These are phyloP conservation scores for Oryza meyeriana DNA, from an alignment of 176 grass and related monocot species.

Conservation along the genomic window DNA sequence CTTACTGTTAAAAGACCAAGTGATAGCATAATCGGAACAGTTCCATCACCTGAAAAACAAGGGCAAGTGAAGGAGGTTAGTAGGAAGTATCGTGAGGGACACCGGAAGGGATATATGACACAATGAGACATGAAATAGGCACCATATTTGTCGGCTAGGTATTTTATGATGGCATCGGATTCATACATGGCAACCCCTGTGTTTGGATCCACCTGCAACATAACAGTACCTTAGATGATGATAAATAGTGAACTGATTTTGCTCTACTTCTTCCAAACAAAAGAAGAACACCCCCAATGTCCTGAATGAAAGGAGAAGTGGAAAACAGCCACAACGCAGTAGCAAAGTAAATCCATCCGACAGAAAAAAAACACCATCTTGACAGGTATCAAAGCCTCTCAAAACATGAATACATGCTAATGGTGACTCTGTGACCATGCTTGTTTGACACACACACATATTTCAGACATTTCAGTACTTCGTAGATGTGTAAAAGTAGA, in stretches of 20 bases:
- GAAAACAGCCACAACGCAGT: neutral
- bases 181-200: conserved; percentile 92
- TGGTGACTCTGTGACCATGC: neutral
- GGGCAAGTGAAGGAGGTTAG: conserved; percentile 12
- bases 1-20: conserved; percentile 90
- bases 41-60: conserved; percentile 81
- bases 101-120: neutral
- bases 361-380: neutral
- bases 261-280: neutral
- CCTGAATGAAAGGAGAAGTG: neutral
- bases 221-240: neutral
- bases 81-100: neutral
- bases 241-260: neutral
- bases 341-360: neutral
- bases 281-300: neutral
- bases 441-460: neutral
- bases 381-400: neutral
- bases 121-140: conserved; percentile 11
- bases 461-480: neutral
- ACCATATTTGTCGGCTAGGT: conserved; percentile 84
- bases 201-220: conserved; percentile 90
- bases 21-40: conserved; percentile 72
- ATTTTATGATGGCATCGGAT: conserved; percentile 96
- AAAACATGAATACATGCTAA: neutral
- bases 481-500: neutral